Base-by-base conservation (phyloP, 176 grass and related monocot genomes). In the Lolium perenne region DNA sequence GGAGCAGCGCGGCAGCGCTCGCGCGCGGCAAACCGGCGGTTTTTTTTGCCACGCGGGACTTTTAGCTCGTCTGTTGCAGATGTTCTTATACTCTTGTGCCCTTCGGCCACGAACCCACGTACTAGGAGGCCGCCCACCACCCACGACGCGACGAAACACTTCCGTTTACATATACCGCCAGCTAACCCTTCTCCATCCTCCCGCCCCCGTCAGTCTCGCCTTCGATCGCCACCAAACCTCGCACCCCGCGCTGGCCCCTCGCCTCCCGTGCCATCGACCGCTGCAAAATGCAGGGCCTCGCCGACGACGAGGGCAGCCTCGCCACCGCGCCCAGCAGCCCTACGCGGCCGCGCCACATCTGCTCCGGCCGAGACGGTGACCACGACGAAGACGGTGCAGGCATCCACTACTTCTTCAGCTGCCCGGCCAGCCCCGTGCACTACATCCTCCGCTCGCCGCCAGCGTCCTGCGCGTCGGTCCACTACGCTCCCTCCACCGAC, bases 401-500 rank as follows among this genome's bases (percentile, higher is more conserved):
- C 7, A 40, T 26, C 17, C 38, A 76, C 7, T 56, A 76, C 84
- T 90, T 89, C 87, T 90, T 87, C 83, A 89, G 84, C 88, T 76
- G 84, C 17, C 88, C 87, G 32, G 71, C 81, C 2, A 90, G 87
- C 76, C 88, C 85, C 50, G 87, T 90, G 50, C 88, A 90, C 91
- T 90, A 90, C 84, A 87, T 90, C 84, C 91, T 93, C 13, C 85
- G 51, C 47, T 90, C 86, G 12, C 84, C 88, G 50, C 85, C 84
- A 0, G 85, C 80, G 46, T 81, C 88, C 40, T 63, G 80, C 23
- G 80, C 78, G 2, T 1, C 82, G 13, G 23, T 17, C 15, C 58
- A 64, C 20, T 71, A 22, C n/a, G 38, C 29, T 38, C 68, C 69
- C 16, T 35, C 38, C 1, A 4, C 1, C 15, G 83, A 63, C 0